Percentiles rank a stretch among this genome's conserved stretches.
Conservation (phyloP, 768 basidiomycete genomes). For the Calocera cornea region DNA sequence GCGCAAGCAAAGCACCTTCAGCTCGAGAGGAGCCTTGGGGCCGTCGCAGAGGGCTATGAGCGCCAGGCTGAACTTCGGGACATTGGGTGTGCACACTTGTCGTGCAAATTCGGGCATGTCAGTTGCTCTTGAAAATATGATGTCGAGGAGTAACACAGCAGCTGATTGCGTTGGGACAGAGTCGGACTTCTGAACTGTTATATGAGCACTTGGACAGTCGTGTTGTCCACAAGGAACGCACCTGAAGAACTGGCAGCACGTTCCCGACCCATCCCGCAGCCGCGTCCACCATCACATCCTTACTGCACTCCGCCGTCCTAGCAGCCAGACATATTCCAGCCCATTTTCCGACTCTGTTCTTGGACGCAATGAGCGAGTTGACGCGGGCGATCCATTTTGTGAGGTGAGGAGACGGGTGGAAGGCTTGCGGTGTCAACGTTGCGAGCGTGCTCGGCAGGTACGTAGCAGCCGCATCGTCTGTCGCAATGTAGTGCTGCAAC, state of each 20-base stretch:
- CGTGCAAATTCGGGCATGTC: constrained; percentile 69
- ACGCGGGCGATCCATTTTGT: constrained; percentile 66
- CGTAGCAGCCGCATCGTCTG: constrained; percentile 46
- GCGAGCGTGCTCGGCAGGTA: constrained; percentile 48
- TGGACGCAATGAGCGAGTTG: constrained; percentile 61
- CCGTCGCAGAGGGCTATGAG: constrained; percentile 45
- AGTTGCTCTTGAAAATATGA: constrained; percentile 45
- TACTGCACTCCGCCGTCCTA: constrained; percentile 47
- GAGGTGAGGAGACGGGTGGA: constrained; percentile 50
- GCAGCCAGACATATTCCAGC: constrained; percentile 63
- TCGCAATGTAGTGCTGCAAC: constrained; percentile 57
- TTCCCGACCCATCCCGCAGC: constrained; percentile 60
- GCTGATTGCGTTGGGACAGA: constrained; percentile 45
- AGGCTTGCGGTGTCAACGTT: constrained; percentile 38
- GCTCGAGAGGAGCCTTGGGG: constrained; percentile 31
- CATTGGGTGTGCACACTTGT: constrained; percentile 56
- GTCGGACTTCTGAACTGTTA: constrained; percentile 49
- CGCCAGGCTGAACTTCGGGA: constrained; percentile 53
- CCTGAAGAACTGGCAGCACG: constrained; percentile 52
- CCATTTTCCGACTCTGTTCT: constrained; percentile 66
- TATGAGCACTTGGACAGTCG: constrained; percentile 18
- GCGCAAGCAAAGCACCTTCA: constrained; percentile 42
- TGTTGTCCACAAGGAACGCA: constrained; percentile 32
- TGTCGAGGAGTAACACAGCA: constrained; percentile 46
- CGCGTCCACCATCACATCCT: constrained; percentile 47